Conservation (phyloP, 2,329 filamentous ascomycete genomes). For the Diaporthe nobilis region DNA sequence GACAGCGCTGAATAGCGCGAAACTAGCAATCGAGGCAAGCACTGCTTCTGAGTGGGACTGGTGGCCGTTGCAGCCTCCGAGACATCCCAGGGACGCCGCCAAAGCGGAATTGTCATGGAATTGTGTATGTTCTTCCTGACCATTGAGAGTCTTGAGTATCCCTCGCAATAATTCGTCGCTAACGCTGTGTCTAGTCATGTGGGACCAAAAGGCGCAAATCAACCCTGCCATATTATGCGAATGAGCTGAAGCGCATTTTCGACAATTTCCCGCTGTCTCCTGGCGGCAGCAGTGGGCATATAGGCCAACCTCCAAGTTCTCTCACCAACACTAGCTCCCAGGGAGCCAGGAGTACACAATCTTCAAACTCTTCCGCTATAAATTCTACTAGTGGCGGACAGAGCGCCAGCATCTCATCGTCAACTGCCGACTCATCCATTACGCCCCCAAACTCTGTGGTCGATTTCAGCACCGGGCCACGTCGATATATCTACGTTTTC, state of each 20-base stretch:
- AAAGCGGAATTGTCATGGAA: neutral
- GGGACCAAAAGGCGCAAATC: neutral
- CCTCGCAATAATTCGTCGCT: neutral
- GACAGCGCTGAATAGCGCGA: neutral
- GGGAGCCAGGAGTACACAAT: neutral
- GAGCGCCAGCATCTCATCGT: no score
- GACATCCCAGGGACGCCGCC: neutral
- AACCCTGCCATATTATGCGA: neutral
- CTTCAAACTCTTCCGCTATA: no score
- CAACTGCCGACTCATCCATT: no score
- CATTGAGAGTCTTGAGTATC: neutral
- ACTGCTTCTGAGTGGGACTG: slow-evolving; percentile 6
- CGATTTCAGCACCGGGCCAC: neutral
- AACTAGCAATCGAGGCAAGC: neutral
- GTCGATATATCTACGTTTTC: slow-evolving; percentile 10
- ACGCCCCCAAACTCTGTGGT: no score
- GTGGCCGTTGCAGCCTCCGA: slow-evolving; percentile 9
- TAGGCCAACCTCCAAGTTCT: neutral
- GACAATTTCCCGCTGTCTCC: neutral
- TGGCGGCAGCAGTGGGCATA: neutral
- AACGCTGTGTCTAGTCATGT: neutral
- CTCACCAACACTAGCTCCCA: slow-evolving; percentile 14
- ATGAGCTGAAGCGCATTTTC: neutral
- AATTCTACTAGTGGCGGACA: no score
- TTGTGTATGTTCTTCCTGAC: neutral